Base-by-base conservation (phyloP, 495 filamentous ascomycete species). In the Recurvomyces mirabilis region DNA sequence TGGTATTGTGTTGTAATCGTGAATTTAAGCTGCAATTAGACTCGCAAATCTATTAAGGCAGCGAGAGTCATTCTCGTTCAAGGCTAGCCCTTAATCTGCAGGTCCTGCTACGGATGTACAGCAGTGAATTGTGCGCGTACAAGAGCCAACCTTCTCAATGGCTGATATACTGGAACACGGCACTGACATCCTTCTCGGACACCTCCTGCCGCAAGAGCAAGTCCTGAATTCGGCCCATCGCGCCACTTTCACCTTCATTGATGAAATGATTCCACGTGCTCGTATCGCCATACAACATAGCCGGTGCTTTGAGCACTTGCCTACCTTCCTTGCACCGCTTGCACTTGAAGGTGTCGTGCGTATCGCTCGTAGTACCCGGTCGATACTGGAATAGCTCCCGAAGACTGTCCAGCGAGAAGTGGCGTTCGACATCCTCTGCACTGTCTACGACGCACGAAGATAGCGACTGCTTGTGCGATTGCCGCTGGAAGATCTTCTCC, bases 401-500 rank as follows among this genome's bases (percentile, higher is more conserved):
- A 19, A 99, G 66, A 19, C 77, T 82, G 51, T 96, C 91, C 0
- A 94, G 70, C 3, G 79, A 84, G 60, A 99, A 99, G 61, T 99
- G 91, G 4, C 91, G 73, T 60, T 99, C 91, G 2, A 99, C 93
- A 47, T 99, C 91, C 60, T 96, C 87, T 7, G 85, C 91, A 4
- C 81, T 83, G 61, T 99, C 91, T 7, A 99, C 91, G n/a, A 99
- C 93, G 59, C 91, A 96, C 0, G 86, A 91, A 0, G 86, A 94
- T 4, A 99, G 72, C 0, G 85, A 89, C 62, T 96, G 93, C 63
- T 99, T 99, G 70, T 99, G 91, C 3, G 84, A 91, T 59, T 99
- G 91, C 5, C 91, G 78, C 64, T 96, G 93, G 71, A 99, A 99
- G 58, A 99, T 95, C 68, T 99, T 99, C 64, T 99, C 91, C 58